Conservation (phyloP, 345 rosid genomes). For the Bruguiera sexangula region DNA sequence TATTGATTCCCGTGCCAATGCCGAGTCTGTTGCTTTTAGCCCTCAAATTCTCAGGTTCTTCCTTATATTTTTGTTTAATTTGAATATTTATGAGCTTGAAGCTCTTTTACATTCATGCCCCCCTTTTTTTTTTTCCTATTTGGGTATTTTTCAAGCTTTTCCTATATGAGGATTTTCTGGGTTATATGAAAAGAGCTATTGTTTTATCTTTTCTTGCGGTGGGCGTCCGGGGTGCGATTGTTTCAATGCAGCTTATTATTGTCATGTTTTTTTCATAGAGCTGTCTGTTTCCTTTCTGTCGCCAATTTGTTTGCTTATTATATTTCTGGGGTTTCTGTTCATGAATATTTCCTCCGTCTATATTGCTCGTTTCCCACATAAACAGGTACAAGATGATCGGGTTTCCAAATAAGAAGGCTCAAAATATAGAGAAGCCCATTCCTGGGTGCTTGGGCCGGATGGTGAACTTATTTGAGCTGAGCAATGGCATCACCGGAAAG, state of each 20-base stretch:
- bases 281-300: not conserved
- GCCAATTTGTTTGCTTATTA: not conserved
- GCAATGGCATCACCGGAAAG: constrained; percentile 48
- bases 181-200: too few relatives aligned
- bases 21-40: not conserved
- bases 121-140: not conserved
- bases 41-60: too few relatives aligned
- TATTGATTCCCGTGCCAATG: not conserved
- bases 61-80: not conserved
- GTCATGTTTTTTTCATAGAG: too few relatives aligned
- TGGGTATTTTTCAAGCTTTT: not conserved
- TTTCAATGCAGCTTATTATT: too few relatives aligned
- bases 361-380: not conserved
- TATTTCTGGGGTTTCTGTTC: too few relatives aligned
- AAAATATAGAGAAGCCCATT: constrained; percentile 47
- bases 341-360: not conserved
- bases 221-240: too few relatives aligned
- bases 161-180: too few relatives aligned
- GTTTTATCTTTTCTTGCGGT: too few relatives aligned
- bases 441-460: constrained; percentile 65
- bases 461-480: constrained; percentile 65
- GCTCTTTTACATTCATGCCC: not conserved
- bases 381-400: constrained; percentile 59
- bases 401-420: constrained; percentile 44
- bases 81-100: not conserved